Conservation (phyloP, 2,329 filamentous ascomycete genomes). For the Phaeomoniella chlamydospora region DNA sequence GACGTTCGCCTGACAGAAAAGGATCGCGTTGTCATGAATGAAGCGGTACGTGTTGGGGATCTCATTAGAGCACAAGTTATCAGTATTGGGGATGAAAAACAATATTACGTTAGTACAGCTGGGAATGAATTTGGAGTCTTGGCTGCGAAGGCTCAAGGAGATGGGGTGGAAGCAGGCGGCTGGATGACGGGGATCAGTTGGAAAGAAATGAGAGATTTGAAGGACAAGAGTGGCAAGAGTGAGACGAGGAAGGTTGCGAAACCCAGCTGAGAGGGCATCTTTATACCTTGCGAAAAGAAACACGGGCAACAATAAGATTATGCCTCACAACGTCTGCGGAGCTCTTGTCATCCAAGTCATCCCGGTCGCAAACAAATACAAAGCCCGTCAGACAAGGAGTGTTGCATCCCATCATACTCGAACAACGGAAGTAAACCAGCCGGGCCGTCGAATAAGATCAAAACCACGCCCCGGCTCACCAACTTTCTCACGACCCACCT, state of each 20-base stretch:
- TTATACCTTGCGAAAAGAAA: too few relatives aligned
- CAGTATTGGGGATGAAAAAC: slow-evolving; percentile 81
- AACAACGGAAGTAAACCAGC: too few relatives aligned
- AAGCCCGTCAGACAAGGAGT: too few relatives aligned
- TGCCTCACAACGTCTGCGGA: too few relatives aligned
- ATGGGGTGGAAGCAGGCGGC: slow-evolving; percentile 74
- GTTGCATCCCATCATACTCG: too few relatives aligned
- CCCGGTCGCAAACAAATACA: too few relatives aligned
- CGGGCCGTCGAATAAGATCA: too few relatives aligned
- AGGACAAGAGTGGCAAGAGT: slow-evolving; percentile 51
- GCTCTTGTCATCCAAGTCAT: too few relatives aligned
- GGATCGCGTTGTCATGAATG: slow-evolving; percentile 80
- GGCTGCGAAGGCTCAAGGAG: slow-evolving; percentile 75
- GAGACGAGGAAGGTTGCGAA: slow-evolving; percentile 89
- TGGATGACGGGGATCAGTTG: slow-evolving; percentile 88
- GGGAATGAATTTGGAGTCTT: slow-evolving; percentile 87
- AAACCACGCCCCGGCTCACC: too few relatives aligned
- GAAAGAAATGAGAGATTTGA: slow-evolving; percentile 79
- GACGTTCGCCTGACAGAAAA: slow-evolving; percentile 93
- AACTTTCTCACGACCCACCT: too few relatives aligned
- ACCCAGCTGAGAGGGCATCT: slow-evolving; percentile 62
- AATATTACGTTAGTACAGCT: slow-evolving; percentile 89
- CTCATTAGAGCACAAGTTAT: slow-evolving; percentile 80
- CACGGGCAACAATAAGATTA: too few relatives aligned
- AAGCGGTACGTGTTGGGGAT: slow-evolving; percentile 85